Evolutionary conservation across 2,329 filamentous ascomycete species (phyloP).

Genomic region (Penicillium sp.): DNA sequence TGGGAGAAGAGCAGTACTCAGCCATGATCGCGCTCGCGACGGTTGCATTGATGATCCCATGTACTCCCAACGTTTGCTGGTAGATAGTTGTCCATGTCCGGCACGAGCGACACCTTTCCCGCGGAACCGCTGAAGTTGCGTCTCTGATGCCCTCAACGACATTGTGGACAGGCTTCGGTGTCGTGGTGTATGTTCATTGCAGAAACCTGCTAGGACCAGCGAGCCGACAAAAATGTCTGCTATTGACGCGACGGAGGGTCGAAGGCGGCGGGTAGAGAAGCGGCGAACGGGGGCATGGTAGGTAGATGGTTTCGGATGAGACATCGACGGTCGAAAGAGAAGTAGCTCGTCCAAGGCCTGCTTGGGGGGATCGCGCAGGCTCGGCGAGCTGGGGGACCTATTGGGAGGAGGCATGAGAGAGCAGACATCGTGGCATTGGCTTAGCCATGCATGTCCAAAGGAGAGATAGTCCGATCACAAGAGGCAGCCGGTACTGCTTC

Average conservation of each 20-base stretch:
- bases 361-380: constrained; percentile 52
- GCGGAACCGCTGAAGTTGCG: constrained; percentile 23
- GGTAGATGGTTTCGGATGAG: constrained; percentile 28
- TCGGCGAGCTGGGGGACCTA: constrained; percentile 55
- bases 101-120: constrained; percentile 17
- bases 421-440: constrained; percentile 59
- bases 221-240: constrained; percentile 58
- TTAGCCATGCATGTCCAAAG: constrained; percentile 38
- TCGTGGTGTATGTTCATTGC: constrained; percentile 49
- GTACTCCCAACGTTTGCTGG: constrained; percentile 22
- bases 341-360: constrained; percentile 39
- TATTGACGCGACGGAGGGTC: constrained; percentile 40
- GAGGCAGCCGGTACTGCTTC: constrained; percentile 15
- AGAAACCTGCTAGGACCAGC: constrained; percentile 55
- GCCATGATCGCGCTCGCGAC: constrained; percentile 30
- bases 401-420: constrained; percentile 66
- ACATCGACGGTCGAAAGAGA: constrained; percentile 32
- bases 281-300: constrained; percentile 31
- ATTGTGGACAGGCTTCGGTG: constrained; percentile 33
- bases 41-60: constrained; percentile 22
- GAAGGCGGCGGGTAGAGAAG: constrained; percentile 32
- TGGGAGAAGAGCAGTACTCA: constrained; percentile 30
- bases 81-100: constrained; percentile 22
- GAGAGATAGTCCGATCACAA: constrained; percentile 24
- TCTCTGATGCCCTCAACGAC: constrained; percentile 18